phyloP scores from a whole-genome alignment of 441 rosid species.

The Manihot esculenta region DNA sequence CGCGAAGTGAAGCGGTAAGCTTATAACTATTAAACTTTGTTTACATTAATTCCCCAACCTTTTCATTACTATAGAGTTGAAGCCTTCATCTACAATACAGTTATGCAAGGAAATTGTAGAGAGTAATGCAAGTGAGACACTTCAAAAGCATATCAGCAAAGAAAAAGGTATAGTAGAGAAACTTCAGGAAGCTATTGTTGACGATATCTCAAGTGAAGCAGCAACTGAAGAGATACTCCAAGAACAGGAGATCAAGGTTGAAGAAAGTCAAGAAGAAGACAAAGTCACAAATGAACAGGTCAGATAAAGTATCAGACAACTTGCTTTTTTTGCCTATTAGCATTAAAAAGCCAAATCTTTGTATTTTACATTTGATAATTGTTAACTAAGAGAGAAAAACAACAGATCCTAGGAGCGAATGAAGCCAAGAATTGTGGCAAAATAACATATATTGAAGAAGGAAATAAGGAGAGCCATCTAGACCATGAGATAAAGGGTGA shows the following conservation, averaged over 20 bases:
- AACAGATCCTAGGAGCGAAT: conserved; percentile 35
- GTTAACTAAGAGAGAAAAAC: conserved; percentile 15
- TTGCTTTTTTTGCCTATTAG: conserved; percentile 1
- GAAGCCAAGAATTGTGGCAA: conserved; percentile 21
- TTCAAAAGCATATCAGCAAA: conserved; percentile 20
- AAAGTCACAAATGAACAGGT: too few species aligned
- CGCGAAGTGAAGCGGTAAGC: too few species aligned
- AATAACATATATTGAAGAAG: conserved; percentile 26
- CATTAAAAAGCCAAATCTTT: too few species aligned
- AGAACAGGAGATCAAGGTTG: conserved; percentile 26
- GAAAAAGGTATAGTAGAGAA: conserved; percentile 26
- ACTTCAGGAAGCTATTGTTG: conserved; percentile 20
- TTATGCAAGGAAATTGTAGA: conserved; percentile 14
- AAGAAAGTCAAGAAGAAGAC: conserved; percentile 20
- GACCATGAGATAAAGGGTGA: conserved; percentile 30
- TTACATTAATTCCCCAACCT: too few species aligned
- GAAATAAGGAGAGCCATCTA: conserved; percentile 22
- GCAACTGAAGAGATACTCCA: conserved; percentile 25
- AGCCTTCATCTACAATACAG: conserved; percentile 21
- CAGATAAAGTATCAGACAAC: conserved; percentile 13
- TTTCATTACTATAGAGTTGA: too few species aligned
- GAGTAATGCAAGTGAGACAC: conserved; percentile 22
- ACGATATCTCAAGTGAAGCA: conserved; percentile 6
- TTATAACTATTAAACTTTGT: too few species aligned
- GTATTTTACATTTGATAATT: conserved; percentile 13